A percentile compares a stretch with the other conserved stretches of the same genome.
phyloP scores from a whole-genome alignment of 306 rosid genomes.

The Crataegus laevigata region DNA sequence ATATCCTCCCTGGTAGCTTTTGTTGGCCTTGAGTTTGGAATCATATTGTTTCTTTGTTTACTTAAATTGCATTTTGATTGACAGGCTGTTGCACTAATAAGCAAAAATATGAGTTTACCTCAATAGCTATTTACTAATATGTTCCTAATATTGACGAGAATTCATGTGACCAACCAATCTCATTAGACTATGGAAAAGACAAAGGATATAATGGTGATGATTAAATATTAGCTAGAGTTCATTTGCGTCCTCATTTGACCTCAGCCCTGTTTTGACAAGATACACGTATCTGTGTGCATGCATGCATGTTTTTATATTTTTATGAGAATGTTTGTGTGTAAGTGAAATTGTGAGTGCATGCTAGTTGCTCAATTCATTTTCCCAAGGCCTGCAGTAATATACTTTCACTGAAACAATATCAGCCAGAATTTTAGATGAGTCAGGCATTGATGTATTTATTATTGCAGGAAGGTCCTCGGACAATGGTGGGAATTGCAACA shows the following conservation, averaged over 20 bases:
- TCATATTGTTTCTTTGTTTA: not conserved
- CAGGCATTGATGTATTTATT: conserved; percentile 6
- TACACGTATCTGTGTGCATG: too few species aligned
- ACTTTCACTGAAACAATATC: not conserved
- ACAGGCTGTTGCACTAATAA: not conserved
- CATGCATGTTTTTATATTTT: not conserved
- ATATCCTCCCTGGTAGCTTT: not conserved
- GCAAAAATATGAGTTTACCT: not conserved
- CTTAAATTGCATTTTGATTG: not conserved
- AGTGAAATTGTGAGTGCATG: too few species aligned
- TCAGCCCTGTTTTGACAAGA: too few species aligned
- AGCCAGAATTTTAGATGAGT: not conserved
- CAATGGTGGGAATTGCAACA: conserved; percentile 86
- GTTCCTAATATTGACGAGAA: not conserved
- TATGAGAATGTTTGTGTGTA: too few species aligned
- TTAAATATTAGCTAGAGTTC: not conserved
- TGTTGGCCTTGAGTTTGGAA: not conserved
- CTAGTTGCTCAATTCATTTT: not conserved
- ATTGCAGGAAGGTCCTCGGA: conserved; percentile 87
- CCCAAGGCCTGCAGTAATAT: not conserved
- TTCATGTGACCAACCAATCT: not conserved
- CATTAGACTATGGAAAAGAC: not conserved
- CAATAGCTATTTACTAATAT: not conserved
- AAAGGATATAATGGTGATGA: not conserved
- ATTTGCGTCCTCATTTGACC: not conserved